Conservation (phyloP, 2,329 filamentous ascomycete species). For the Dactylellina sp. region DNA sequence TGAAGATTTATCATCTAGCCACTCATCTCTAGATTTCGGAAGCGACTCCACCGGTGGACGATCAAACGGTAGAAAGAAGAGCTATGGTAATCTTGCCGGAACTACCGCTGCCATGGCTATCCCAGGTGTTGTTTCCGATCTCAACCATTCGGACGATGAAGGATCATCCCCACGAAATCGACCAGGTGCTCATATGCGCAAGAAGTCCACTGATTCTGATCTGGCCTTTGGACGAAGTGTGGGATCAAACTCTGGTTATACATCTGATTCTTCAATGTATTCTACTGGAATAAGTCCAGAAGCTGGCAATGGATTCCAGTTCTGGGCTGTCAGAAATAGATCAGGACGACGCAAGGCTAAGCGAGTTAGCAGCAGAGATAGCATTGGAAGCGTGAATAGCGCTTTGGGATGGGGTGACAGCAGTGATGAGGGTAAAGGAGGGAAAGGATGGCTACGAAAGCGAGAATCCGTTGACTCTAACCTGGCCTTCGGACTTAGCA, state of each 20-base stretch:
- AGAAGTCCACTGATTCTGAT: constrained; percentile 51
- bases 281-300: constrained; percentile 35
- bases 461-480: constrained; percentile 48
- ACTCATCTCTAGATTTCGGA: constrained; percentile 50
- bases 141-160: constrained; percentile 54
- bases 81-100: constrained; percentile 17
- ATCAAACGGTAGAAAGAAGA: constrained; percentile 11
- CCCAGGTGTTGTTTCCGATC: constrained; percentile 40
- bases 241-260: constrained; percentile 44
- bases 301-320: constrained; percentile 46
- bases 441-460: constrained; percentile 23
- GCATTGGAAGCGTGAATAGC: constrained; percentile 48
- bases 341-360: constrained; percentile 34
- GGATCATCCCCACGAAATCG: constrained; percentile 42
- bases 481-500: constrained; percentile 48
- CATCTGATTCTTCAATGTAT: constrained; percentile 55
- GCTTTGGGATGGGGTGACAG: constrained; percentile 49
- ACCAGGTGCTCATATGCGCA: constrained; percentile 44
- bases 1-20: constrained; percentile 41
- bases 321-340: constrained; percentile 42
- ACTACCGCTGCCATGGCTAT: constrained; percentile 41
- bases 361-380: constrained; percentile 51
- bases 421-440: constrained; percentile 31
- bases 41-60: background rate
- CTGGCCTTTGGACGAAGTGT: constrained; percentile 44